Percentiles rank a stretch among this genome's conserved stretches.
Conservation (phyloP, 225 moss, liverwort and hornwort species). For the Bryum argenteum region DNA sequence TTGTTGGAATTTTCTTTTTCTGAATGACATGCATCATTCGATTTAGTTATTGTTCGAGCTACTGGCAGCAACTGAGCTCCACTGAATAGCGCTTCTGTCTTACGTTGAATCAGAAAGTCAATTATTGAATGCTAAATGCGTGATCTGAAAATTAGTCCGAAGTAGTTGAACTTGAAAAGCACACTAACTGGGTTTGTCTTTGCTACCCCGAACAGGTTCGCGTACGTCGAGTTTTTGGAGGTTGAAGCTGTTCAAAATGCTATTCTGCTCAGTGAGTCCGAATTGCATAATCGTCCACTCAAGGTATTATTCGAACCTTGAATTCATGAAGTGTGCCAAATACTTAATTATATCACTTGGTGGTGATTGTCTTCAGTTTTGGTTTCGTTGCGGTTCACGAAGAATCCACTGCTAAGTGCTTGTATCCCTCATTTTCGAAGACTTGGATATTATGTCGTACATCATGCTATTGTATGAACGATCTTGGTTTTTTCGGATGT, state of each 20-base stretch:
- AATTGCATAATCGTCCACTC: conserved; percentile 81
- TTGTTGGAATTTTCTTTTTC: neutral
- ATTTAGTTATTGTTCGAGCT: neutral
- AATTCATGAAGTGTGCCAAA: neutral
- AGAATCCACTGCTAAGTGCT: neutral
- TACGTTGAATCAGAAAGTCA: neutral
- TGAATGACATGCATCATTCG: neutral
- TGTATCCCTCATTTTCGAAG: conserved; percentile 17
- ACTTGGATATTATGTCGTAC: conserved; percentile 5
- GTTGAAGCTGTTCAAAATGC: conserved; percentile 93
- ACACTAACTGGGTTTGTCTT: neutral
- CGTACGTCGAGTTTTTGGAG: conserved; percentile 92
- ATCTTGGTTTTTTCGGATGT: neutral
- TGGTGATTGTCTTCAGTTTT: neutral
- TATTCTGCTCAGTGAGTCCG: conserved; percentile 78
- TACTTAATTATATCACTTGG: neutral
- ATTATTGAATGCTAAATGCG: neutral
- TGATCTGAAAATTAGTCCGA: conserved; percentile 3
- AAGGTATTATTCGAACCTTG: conserved; percentile 53
- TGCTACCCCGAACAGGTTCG: conserved; percentile 68
- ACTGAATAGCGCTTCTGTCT: neutral
- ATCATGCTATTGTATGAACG: neutral
- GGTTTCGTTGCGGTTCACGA: neutral
- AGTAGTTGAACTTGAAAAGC: neutral
- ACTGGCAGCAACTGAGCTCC: neutral